Base-by-base conservation (phyloP, 352 stramenopile species). In the Blastocystis sp. region DNA sequence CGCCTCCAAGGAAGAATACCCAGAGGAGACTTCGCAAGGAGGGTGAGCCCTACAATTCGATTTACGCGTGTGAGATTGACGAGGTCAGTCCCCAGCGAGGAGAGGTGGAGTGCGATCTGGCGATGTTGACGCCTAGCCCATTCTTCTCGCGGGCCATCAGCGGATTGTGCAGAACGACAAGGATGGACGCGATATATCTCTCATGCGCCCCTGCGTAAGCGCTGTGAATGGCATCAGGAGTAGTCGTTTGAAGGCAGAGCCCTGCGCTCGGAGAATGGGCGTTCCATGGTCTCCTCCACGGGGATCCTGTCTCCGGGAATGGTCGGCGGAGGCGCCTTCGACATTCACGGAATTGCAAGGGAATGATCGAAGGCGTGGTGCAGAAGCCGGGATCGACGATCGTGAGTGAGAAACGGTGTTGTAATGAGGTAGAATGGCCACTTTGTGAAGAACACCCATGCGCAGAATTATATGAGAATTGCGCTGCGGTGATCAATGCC, bases 381-480 rank as follows among this genome's bases (percentile, higher is more conserved):
- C 74, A 82, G 28, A 69, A 66, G 38, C 74, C 74, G 0, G 74
- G 52, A n/a, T 43, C 53, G 23, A 66, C 7, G 5, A 67, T 82
- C 1, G 74, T 82, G 28, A 21, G n/a, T 21, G 1, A 17, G 2
- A 4, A 0, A 7, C 17, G 17, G 1, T 17, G 28, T 0, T 9
- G 19, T 66, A 2, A 82, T 38, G 59, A 60, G 28, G 28, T 82
- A 82, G 74, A 82, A 82, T 52, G 74, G 74, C 0, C 74, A 82
- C 34, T 9, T 52, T 17, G 74, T 82, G 21, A 53, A 53, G 17
- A 69, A 82, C 53, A 82, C 74, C n/a, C 74, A 82, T 56, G 74
- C 74, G 38, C 74, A 82, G 74, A 82, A 82, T 43, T 82, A 0
- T 82, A 82, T 28, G 74, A 82, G 74, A 82, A 82, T 69, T 82